Evolutionary conservation across 176 grass and related monocot genomes (phyloP), one percentile per base, ranked within the genome.

Genomic region (Lolium rigidum): DNA sequence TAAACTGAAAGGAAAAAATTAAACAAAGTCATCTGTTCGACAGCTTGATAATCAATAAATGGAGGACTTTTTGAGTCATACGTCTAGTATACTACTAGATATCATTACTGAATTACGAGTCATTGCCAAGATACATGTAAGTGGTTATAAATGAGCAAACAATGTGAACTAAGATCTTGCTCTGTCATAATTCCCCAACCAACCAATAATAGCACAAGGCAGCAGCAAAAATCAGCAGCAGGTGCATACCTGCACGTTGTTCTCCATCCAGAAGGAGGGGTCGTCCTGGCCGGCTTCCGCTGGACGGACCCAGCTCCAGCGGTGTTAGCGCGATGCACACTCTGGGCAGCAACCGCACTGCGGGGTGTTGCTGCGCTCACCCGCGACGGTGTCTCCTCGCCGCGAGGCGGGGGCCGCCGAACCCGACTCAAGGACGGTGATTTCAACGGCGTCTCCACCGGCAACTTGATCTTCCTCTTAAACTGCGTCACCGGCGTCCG

Each of bases 201-300:
- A 79, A 51, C 13, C 3, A 43, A 69, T 71, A 88, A 50, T n/a
- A n/a, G 25, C 56, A 52, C 4, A 5, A 43, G 41, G 41, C 41
- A 43, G 41, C 41, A 43, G 37, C 48, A 74, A 67, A 28, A 48
- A 80, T 31, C 5, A 20, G 54, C 46, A 24, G 70, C 9, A 43
- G 22, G 12, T 25, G 71, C 46, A 4, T 82, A 95, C 95, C 95
- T 98, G 90, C 28, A 98, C 93, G 72, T 95, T 98, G 84, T 95
- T 87, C 67, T 98, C 90, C 82, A 89, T 90, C 96, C 96, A 98
- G 70, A 98, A 98, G 0, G 91, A 98, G 31, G 91, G 91, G 68
- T 95, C 90, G n/a, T 98, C 87, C 86, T 98, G 17, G 86, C 85
- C 25, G 90, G 93, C 41, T 88, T 95, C 77, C 86, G 87, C 71